Conservation (phyloP, 2,329 filamentous ascomycete genomes). For the Hawksworthiomyces lignivorus region DNA sequence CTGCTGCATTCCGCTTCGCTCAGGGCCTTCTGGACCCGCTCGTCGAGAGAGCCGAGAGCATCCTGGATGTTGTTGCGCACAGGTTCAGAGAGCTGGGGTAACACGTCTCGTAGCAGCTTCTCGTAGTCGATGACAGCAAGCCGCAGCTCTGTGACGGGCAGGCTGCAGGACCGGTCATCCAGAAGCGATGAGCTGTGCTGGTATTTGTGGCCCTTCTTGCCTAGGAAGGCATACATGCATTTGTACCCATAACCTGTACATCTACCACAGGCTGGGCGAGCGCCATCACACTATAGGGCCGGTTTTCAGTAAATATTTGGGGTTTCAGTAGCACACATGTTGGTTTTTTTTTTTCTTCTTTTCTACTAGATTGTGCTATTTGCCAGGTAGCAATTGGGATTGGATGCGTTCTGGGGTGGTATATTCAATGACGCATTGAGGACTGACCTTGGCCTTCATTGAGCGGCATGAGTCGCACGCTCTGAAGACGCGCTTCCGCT, state of each 20-base stretch:
- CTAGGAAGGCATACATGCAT: slow-evolving; percentile 13
- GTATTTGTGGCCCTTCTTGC: slow-evolving; percentile 6
- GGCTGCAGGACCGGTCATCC: neutral
- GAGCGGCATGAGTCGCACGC: slow-evolving; percentile 19
- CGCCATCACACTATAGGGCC: slow-evolving; percentile 16
- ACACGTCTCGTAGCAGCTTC: neutral
- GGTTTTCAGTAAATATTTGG: too few relatives aligned
- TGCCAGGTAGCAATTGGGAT: too few relatives aligned
- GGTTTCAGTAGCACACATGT: too few relatives aligned
- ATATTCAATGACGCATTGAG: too few relatives aligned
- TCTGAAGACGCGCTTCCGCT: slow-evolving; percentile 18
- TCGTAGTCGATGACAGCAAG: slow-evolving; percentile 4
- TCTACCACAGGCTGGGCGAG: slow-evolving; percentile 17
- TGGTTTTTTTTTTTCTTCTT: too few relatives aligned
- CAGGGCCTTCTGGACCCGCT: neutral
- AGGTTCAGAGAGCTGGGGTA: neutral
- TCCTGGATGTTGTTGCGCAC: neutral
- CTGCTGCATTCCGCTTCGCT: neutral
- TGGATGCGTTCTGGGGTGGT: too few relatives aligned
- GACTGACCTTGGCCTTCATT: slow-evolving; percentile 20
- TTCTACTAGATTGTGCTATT: too few relatives aligned
- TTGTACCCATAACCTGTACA: slow-evolving; percentile 19
- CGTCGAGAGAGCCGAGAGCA: neutral
- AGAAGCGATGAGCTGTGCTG: neutral
- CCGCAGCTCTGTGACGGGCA: neutral